Conservation (phyloP, 140 eudicot species). For the Anethum foeniculum region DNA sequence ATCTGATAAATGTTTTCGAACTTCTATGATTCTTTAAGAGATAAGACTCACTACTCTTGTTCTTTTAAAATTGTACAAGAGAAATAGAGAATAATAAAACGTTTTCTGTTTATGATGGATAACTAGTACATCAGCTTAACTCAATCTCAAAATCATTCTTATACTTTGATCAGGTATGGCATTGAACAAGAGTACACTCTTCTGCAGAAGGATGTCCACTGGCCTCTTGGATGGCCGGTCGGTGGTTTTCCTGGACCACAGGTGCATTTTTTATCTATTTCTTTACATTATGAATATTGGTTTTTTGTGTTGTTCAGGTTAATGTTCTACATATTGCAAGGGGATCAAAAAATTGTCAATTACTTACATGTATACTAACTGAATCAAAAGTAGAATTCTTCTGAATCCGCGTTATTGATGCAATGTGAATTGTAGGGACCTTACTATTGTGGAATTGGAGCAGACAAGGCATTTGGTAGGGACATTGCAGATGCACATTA, state of each 20-base stretch:
- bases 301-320: background rate
- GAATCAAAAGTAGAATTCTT: background rate
- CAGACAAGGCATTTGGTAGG: conserved; percentile 16
- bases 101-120: background rate
- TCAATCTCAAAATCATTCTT: background rate
- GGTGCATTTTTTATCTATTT: background rate
- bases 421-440: conserved; percentile 8
- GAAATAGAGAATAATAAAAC: background rate
- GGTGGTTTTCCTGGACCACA: conserved; percentile 8
- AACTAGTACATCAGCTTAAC: background rate
- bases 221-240: conserved; percentile 10
- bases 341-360: background rate
- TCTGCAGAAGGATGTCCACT: conserved; percentile 1
- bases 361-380: background rate
- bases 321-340: background rate
- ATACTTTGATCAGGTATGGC: background rate
- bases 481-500: conserved; percentile 13
- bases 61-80: background rate
- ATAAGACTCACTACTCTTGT: background rate
- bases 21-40: background rate
- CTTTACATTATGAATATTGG: background rate
- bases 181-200: conserved; percentile 13
- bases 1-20: background rate
- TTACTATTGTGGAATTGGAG: conserved; percentile 12
- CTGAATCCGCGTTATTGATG: background rate